Base-by-base conservation (phyloP, 2,329 filamentous ascomycete genomes). In the Ophiostoma tasmaniense region DNA sequence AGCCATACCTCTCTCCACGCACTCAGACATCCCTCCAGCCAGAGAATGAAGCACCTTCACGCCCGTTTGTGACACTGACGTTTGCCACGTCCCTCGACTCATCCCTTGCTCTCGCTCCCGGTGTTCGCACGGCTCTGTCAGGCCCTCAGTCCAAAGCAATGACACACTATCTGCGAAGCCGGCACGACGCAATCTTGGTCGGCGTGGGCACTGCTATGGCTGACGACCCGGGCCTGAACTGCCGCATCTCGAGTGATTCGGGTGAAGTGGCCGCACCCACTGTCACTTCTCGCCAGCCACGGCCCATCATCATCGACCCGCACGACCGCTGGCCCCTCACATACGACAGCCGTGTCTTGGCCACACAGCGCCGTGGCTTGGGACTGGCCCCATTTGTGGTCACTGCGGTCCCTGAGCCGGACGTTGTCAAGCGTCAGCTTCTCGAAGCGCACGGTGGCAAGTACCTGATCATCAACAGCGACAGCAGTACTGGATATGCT, bases 1-100 rank as follows among this genome's bases (percentile, higher is more conserved):
- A 72, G 70, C 14, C 72, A 30, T 71, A 74, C 64, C 73, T 76
- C 66, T 73, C 75, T 37, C 67, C 66, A 25, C 66, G 22, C 7
- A 67, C 33, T 17, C 33, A 30, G 25, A 4, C 61, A 22, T 22
- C 20, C 30, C n/a, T 30, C 10, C 14, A 33, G 13, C 4, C 55
- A 61, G 7, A 5, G 1, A 22, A n/a, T 17, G 14, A 13, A 17
- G 4, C 2, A 8, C 14, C 64, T 30, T 30, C 65, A n/a, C 75
- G 76, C 11, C 81, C 82, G 13, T 86, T 85, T 76, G 84, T 92
- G 66, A 97, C 93, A 1, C 83, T 97, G 55, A 97, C 94, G 14
- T 98, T 93, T 78, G 94, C 95, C 28, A 90, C 89, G 7, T 97
- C 93, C 3, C 89, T 99, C 73, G 94, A 98, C 80, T 89, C 90